Evolutionary conservation across 495 filamentous ascomycete species (phyloP), one percentile per base, ranked within the genome.

Genomic region (Monascus purpureus): DNA sequence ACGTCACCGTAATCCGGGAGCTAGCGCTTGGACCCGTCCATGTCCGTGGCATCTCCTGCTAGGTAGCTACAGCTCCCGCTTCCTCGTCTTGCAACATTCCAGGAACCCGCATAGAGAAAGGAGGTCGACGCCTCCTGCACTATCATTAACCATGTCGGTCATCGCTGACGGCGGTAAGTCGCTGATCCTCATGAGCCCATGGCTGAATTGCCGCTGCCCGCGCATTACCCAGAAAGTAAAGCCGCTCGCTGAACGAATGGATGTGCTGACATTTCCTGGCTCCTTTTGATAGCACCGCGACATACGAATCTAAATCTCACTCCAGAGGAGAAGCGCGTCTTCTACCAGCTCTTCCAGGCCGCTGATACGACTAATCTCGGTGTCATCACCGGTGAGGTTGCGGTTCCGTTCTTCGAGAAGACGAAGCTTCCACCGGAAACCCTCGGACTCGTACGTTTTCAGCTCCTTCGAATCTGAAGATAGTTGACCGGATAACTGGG

Each of bases 361-460:
- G 90, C 90, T 24, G 92, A 96, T 48, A 77, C 75, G 17, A 90
- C 93, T 37, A 77, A 69, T 46, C 72, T 93, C 13, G 83, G 85
- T n/a, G 84, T 95, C 29, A 82, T 97, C 8, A 94, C 88, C 9
- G 90, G 92, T 42, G 90, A 96, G 53, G 67, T 93, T 33, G 90
- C 90, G 6, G 92, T 96, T 43, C 85, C 87, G 43, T 96, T 97
- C 65, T 97, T 97, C 46, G 87, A 96, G 57, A 92, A 88, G 71
- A 95, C 90, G 17, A 73, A 80, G 40, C 65, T 97, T 18, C 70
- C 84, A 31, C 78, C 84, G 27, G 72, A 80, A 34, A 70, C 88
- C 16, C 67, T 97, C 41, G 90, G 90, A 49, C 80, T 94, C 76
- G 85, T 92, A 62, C 35, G 72, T 60, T 19, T 16, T 29, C 28